Conservation (phyloP, 202 grass and related monocot species). For the Carex arenaria region DNA sequence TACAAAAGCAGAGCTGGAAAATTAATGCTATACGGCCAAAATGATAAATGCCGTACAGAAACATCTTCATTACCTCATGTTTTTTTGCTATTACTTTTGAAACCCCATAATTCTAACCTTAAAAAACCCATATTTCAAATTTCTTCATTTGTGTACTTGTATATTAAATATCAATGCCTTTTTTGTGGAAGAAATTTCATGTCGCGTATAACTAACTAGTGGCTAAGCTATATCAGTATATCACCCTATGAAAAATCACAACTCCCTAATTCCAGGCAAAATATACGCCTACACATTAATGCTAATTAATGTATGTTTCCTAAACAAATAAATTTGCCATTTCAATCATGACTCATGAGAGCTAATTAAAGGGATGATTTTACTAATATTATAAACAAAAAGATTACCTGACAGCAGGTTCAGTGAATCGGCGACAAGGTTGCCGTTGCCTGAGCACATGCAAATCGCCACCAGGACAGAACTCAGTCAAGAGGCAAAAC, state of each 20-base stretch:
- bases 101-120: slow-evolving; percentile 3
- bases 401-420: slow-evolving; percentile 77
- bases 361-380: neutral
- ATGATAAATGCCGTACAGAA: neutral
- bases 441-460: slow-evolving; percentile 92
- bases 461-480: slow-evolving; percentile 97
- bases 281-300: neutral
- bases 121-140: neutral
- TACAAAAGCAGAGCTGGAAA: slow-evolving; percentile 4
- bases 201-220: neutral
- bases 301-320: neutral
- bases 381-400: neutral
- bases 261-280: neutral
- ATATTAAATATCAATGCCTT: neutral
- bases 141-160: neutral
- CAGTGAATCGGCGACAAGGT: slow-evolving; percentile 60
- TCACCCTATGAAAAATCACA: neutral
- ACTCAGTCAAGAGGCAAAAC: slow-evolving; percentile 98
- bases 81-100: slow-evolving; percentile 13
- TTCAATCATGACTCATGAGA: neutral
- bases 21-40: neutral
- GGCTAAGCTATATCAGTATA: neutral
- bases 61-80: slow-evolving; percentile 7
- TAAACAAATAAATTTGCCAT: neutral
- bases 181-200: slow-evolving; percentile 2